These are phyloP conservation scores for Globisporangium okanoganense DNA, from an alignment of 352 stramenopile genomes.

Conservation along the genomic window DNA sequence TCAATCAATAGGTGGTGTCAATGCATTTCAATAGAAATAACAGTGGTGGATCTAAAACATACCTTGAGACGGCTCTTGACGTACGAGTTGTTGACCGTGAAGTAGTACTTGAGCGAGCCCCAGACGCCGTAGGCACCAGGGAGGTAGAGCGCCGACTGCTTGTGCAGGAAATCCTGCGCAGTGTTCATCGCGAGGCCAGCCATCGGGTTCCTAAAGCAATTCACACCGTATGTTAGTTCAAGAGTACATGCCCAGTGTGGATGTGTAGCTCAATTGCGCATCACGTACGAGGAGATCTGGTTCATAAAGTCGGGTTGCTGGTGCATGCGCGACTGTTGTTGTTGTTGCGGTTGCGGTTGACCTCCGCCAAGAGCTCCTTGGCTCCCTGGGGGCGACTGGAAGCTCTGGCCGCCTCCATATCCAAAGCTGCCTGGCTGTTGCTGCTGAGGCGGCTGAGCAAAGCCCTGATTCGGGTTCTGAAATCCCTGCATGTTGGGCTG, in stretches of 20 bases:
- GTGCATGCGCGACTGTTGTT: slow-evolving; percentile 18
- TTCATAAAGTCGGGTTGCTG: slow-evolving; percentile 71
- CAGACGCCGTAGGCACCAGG: slow-evolving; percentile 74
- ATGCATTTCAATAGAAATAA: background rate
- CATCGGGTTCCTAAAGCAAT: slow-evolving; percentile 69
- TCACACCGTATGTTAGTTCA: background rate
- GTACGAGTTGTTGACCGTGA: slow-evolving; percentile 89
- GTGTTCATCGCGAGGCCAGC: slow-evolving; percentile 83
- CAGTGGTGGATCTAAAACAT: background rate
- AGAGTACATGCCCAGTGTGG: background rate
- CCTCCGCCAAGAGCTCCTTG: slow-evolving; percentile 4
- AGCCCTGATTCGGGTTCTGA: slow-evolving; percentile 13
- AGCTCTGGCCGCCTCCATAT: slow-evolving; percentile 9
- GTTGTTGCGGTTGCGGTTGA: slow-evolving; percentile 18
- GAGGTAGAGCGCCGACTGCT: slow-evolving; percentile 80
- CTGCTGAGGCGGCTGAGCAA: slow-evolving; percentile 16
- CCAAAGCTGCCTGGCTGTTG: slow-evolving; percentile 21
- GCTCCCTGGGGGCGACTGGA: slow-evolving; percentile 19
- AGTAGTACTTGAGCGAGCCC: slow-evolving; percentile 87
- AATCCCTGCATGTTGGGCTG: slow-evolving; percentile 21
- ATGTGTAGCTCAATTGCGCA: background rate
- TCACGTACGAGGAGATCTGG: slow-evolving; percentile 52
- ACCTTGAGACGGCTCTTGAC: slow-evolving; percentile 86
- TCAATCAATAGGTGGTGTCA: background rate
- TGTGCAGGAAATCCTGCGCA: slow-evolving; percentile 75